Evolutionary conservation across 768 basidiomycete genomes (phyloP).

Genomic region (Lactarius trivialis): DNA sequence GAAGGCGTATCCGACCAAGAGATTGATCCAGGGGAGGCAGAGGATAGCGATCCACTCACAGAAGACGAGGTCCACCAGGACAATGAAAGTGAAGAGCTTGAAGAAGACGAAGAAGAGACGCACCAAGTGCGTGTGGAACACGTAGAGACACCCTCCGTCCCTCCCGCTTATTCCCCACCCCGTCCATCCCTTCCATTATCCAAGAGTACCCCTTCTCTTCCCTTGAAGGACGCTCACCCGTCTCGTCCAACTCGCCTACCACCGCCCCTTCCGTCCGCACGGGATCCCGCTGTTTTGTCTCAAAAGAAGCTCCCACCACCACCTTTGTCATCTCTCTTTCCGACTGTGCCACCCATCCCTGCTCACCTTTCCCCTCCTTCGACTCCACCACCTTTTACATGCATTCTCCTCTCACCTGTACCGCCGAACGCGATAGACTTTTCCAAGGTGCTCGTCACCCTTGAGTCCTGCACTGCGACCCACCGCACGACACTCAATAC

Average conservation of each 20-base stretch:
- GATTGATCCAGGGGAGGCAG: neutral
- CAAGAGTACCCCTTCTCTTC: conserved; percentile 22
- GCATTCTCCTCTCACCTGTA: conserved; percentile 54
- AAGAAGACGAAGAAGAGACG: conserved; percentile 1
- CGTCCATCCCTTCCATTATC: conserved; percentile 26
- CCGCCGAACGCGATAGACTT: conserved; percentile 47
- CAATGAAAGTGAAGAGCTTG: neutral
- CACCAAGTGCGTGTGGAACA: neutral
- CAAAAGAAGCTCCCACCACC: conserved; percentile 27
- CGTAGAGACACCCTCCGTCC: conserved; percentile 11
- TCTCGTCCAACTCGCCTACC: conserved; percentile 33
- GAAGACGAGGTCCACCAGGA: neutral
- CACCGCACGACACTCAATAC: conserved; percentile 63
- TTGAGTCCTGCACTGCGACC: conserved; percentile 67
- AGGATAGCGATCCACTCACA: neutral
- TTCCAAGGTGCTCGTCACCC: conserved; percentile 55
- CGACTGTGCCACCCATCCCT: conserved; percentile 46
- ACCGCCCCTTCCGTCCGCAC: conserved; percentile 25
- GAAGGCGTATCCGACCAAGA: conserved; percentile 12
- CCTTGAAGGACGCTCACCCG: conserved; percentile 26
- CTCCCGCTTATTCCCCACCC: conserved; percentile 27
- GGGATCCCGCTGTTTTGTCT: conserved; percentile 22
- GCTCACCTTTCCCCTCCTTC: conserved; percentile 39
- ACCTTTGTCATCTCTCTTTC: conserved; percentile 33
- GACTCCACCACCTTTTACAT: conserved; percentile 51